Evolutionary conservation across 2,329 filamentous ascomycete species (phyloP), one percentile per base, ranked within the genome.

Genomic region (Aureobasidium sp.): DNA sequence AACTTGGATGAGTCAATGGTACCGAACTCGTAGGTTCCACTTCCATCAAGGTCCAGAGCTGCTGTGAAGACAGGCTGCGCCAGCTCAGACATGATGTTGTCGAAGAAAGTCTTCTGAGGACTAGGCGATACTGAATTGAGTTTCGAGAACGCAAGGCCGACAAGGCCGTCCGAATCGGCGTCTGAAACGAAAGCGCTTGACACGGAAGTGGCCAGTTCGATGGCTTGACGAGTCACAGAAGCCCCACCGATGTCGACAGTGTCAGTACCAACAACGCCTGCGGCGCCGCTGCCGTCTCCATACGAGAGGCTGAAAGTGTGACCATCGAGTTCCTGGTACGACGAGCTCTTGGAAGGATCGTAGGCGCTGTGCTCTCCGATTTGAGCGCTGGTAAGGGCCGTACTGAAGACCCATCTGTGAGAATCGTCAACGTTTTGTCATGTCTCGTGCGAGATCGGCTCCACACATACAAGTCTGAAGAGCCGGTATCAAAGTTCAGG

Each of bases 401-500:
- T 84, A 74, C 81, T 87, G 75, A 90, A 87, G 23, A 87, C 81
- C 87, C 86, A 90, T 58, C 81, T 84, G 65, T 38, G 15, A 19
- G 27, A 55, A 15, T 25, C 1, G 40, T 25, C 40, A 21, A 43
- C 25, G 10, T 58, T 4, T 6, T 21, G 23, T 21, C 13, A 31
- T 38, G 3, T 29, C 40, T n/a, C 13, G 17, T 35, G 23, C 13
- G 54, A 21, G 7, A 21, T 27, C 54, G 45, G 15, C 37, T 55
- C 15, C 0, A 29, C 80, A 69, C 80, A 69, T 78, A 84, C 75
- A 89, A 78, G 71, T 90, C 87, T 13, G 87, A 82, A 1, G 86
- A 89, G 60, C 87, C 87, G n/a, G 85, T 87, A 72, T 90, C 87
- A 69, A 90, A 88, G 70, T 89, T 83, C 69, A 90, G 74, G 68